Evolutionary conservation across 2,329 filamentous ascomycete genomes (phyloP), one percentile per base, ranked within the genome.

Genomic region (Metarhizium brunneum): DNA sequence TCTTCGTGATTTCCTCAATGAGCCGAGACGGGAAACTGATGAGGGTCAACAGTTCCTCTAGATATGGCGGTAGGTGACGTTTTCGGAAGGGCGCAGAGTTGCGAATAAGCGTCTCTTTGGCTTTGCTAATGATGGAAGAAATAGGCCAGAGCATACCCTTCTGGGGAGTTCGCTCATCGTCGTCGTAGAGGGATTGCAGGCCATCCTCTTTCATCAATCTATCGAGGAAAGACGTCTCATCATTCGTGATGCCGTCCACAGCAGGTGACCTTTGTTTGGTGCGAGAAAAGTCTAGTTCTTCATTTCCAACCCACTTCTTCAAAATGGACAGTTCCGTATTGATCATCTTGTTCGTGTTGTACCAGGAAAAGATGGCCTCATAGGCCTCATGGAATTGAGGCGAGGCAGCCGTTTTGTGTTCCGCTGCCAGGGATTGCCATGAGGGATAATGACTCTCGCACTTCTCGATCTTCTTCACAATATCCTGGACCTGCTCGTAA

Each of bases 21-120:
- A 99, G 80, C 8, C 94, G 87, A 1, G 92, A 95, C 1, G 94
- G 94, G 66, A 99, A 99, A 72, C 95, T 97, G 76, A 99, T 96
- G 47, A 99, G 78, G 0, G 90, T 96, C 50, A 97, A 82, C 48
- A 99, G 80, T 70, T 99, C 94, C 68, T 99, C 94, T 57, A 99
- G 95, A 67, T 96, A 97, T 0, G 92, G 92, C 6, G 94, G 94
- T 16, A 99, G 77, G 72, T 99, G 92, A 4, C 92, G 86, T 65
- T 92, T 88, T 45, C 86, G 84, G 68, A 97, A 99, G 1, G 85
- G 84, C 58, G 85, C 83, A 2, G 90, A 88, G 66, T 96, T 96
- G 62, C 84, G 78, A 50, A 97, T 96, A 50, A 97, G 77, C 0
- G 92, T 96, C 58, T 83, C 84, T 71, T 99, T 99, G 50, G 92